Base-by-base conservation (phyloP, 352 stramenopile species). In the Phytophthora pisi region DNA sequence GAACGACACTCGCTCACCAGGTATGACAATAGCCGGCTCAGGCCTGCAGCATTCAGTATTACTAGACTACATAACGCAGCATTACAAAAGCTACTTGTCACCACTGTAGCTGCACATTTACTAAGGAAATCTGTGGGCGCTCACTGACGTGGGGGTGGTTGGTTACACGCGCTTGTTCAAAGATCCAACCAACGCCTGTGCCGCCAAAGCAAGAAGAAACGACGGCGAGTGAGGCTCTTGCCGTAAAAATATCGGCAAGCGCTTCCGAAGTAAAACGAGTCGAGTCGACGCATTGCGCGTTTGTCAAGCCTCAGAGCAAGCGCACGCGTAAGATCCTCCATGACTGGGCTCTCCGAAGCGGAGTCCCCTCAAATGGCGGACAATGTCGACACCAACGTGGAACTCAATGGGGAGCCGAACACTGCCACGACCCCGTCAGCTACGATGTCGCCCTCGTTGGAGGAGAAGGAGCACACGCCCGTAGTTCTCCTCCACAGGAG, bases 401-500 rank as follows among this genome's bases (percentile, higher is more conserved):
- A 51, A 4, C 7, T 16, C 45, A n/a, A 51, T 15, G 45, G 6
- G 3, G 18, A 30, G 2, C 8, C 18, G 49, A 54, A 23, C 26
- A 26, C 49, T n/a, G 49, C 9, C 45, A 2, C 8, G 13, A 16
- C 8, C 16, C 5, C 16, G 15, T 9, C 45, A 26, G 45, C 45
- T 26, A 5, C 45, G 20, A 15, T 16, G 18, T 10, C 18, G 9
- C 42, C 18, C 18, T 23, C 42, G 42, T 24, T 18, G 10, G 45
- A 51, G 45, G 45, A 51, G 20, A 51, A 51, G n/a, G 45, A 24
- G 6, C 45, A 28, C 45, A 30, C 45, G 0, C 45, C 45, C 5
- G 45, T 26, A 5, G 34, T 58, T 49, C 52, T 24, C 26, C 56
- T 64, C 11, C 57, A 34, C 38, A 7, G 46, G 47, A 42, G 10